phyloP scores from a whole-genome alignment of 768 basidiomycete genomes.

The Boletus reticuloceps region DNA sequence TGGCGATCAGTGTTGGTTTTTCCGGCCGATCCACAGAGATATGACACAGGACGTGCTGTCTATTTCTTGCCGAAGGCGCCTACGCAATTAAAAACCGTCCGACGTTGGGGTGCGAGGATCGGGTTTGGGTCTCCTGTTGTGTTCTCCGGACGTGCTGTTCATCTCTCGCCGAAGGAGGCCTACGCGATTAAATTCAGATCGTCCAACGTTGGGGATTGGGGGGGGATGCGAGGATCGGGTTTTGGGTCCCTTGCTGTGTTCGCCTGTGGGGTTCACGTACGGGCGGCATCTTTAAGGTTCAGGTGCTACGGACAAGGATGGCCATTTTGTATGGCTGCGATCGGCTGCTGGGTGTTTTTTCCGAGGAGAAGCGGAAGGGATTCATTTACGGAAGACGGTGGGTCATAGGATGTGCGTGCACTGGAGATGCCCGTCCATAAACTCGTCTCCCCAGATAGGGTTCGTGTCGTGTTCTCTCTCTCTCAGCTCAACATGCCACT shows the following conservation, averaged over 20 bases:
- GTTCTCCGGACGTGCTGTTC: background rate
- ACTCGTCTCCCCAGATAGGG: background rate
- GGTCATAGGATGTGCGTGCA: no score
- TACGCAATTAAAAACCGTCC: background rate
- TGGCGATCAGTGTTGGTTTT: background rate
- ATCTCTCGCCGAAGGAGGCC: no score
- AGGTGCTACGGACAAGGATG: no score
- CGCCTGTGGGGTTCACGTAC: background rate
- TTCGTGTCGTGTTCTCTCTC: background rate
- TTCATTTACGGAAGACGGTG: background rate
- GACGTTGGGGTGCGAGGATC: background rate
- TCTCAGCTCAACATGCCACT: no score
- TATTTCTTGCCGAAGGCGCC: no score
- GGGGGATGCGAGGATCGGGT: background rate
- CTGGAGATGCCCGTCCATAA: background rate
- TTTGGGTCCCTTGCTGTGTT: background rate
- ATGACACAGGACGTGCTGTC: background rate
- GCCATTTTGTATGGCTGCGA: background rate
- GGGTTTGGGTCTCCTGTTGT: background rate
- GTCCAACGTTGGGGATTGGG: background rate
- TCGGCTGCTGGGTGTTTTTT: background rate
- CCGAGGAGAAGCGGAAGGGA: constrained; percentile 6
- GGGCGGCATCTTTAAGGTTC: background rate
- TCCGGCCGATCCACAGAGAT: no score
- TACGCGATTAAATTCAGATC: no score